phyloP scores from a whole-genome alignment of 352 stramenopile genomes.

The Phytophthora sp. region DNA sequence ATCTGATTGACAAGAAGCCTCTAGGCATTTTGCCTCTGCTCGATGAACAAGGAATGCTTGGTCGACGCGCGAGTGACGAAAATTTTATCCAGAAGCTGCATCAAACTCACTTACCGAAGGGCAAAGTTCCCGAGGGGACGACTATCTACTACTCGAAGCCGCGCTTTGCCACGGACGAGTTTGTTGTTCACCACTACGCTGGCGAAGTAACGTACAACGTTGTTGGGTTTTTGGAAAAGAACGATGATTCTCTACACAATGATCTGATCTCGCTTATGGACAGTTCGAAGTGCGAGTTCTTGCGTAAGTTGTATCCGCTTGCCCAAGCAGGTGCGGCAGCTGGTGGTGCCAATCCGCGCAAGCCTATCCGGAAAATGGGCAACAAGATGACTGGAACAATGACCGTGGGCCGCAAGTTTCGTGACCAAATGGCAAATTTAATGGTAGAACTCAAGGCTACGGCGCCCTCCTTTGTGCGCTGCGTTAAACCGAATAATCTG shows the following conservation, averaged over 20 bases:
- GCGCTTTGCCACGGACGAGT: constrained; percentile 91
- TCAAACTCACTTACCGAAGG: constrained; percentile 85
- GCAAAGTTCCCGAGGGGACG: constrained; percentile 77
- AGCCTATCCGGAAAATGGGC: constrained; percentile 73
- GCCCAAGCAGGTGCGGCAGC: constrained; percentile 39
- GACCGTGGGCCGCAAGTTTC: constrained; percentile 91
- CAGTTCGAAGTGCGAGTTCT: constrained; percentile 79
- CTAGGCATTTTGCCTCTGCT: constrained; percentile 93
- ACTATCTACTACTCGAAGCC: constrained; percentile 88
- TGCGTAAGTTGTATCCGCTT: constrained; percentile 80
- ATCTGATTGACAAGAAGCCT: constrained; percentile 94
- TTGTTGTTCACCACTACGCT: constrained; percentile 98
- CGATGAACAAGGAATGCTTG: constrained; percentile 96
- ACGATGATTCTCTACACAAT: constrained; percentile 96
- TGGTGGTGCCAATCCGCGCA: constrained; percentile 54
- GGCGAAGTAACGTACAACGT: constrained; percentile 97
- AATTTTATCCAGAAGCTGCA: constrained; percentile 94
- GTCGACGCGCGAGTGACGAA: constrained; percentile 88
- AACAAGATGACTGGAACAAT: constrained; percentile 92
- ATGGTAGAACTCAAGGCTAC: constrained; percentile 88
- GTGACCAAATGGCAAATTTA: constrained; percentile 88
- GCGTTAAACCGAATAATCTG: constrained; percentile 93
- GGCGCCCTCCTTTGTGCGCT: constrained; percentile 90
- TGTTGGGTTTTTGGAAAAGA: constrained; percentile 97
- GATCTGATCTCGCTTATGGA: constrained; percentile 90